These are phyloP conservation scores for Ceratocystis papillata DNA, from an alignment of 2,329 filamentous ascomycete species.

Conservation along the genomic window DNA sequence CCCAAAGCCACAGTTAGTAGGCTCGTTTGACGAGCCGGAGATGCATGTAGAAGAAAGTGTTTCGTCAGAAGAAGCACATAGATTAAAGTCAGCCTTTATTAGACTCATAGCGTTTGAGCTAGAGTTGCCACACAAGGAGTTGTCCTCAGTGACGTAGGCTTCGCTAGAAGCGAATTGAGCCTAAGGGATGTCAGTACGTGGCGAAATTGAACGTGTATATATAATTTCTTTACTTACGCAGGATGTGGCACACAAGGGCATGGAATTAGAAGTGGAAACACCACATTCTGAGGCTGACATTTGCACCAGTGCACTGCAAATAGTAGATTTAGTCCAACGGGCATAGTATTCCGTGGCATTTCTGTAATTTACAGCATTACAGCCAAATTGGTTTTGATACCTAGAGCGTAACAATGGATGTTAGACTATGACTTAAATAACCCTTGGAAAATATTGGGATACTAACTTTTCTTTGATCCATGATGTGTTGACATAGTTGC, in stretches of 20 bases:
- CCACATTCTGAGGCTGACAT: constrained; percentile 64
- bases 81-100: constrained; percentile 84
- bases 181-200: constrained; percentile 33
- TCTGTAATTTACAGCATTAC: constrained; percentile 61
- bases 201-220: neutral
- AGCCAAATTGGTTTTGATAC: constrained; percentile 73
- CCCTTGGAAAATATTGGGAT: neutral
- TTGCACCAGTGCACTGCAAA: constrained; percentile 91
- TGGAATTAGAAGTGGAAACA: constrained; percentile 51
- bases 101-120: constrained; percentile 56
- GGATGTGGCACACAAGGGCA: constrained; percentile 76
- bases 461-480: constrained; percentile 72
- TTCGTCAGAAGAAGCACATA: constrained; percentile 72
- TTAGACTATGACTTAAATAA: neutral
- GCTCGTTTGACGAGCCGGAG: constrained; percentile 66
- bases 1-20: constrained; percentile 73
- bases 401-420: constrained; percentile 36
- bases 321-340: constrained; percentile 78
- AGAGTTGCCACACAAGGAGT: constrained; percentile 58
- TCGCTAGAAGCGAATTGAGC: constrained; percentile 81
- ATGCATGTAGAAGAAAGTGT: constrained; percentile 68
- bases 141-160: constrained; percentile 67
- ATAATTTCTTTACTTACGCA: constrained; percentile 49
- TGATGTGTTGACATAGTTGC: constrained; percentile 58
- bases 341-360: constrained; percentile 79